Evolutionary conservation across 2,329 filamentous ascomycete species (phyloP), one percentile per base, ranked within the genome.

Genomic region (Clonostachys rhizophaga): DNA sequence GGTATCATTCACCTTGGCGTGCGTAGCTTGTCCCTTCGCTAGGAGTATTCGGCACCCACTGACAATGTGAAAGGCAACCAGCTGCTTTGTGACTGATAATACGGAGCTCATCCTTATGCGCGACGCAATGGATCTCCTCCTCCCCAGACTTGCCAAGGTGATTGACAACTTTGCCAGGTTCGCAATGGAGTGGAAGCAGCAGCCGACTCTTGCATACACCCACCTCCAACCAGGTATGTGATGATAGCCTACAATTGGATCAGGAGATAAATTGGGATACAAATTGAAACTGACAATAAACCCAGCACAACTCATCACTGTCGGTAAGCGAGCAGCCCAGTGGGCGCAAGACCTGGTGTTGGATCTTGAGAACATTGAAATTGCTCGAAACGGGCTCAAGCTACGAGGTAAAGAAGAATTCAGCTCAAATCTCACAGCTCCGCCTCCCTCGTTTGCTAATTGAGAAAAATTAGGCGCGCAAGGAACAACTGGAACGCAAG

Each of bases 1-100:
- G 88, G 88, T 34, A 87, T 94, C 56, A 92, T 96, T 50, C 91
- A 96, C 64, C 83, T 78, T 64, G 86, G 85, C 10, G 50, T 43
- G 9, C 49, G 41, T n/a, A 37, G 20, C 39, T 51, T 47, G 44
- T 47, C 40, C 42, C 47, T 51, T 51, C 3, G 3, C 20, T 4
- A 10, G 10, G 5, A 40, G 4, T 17, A 4, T 40, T 10, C 42
- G 50, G 46, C 52, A 7, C 13, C 34, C 30, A 17, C 18, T 12
- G 5, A 16, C 6, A 30, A 9, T 30, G 9, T 30, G 3, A 30
- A 30, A 30, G 24, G 64, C 63, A 12, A 70, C 68, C 3, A 65
- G 58, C 51, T 81, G 75, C 64, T 83, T 75, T 58, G 76, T 83
- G 37, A 91, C 86, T 47, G 88, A 91, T 59, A 90, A 91, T 53